phyloP scores from a whole-genome alignment of 345 rosid species.

The Sonneratia caseolaris region DNA sequence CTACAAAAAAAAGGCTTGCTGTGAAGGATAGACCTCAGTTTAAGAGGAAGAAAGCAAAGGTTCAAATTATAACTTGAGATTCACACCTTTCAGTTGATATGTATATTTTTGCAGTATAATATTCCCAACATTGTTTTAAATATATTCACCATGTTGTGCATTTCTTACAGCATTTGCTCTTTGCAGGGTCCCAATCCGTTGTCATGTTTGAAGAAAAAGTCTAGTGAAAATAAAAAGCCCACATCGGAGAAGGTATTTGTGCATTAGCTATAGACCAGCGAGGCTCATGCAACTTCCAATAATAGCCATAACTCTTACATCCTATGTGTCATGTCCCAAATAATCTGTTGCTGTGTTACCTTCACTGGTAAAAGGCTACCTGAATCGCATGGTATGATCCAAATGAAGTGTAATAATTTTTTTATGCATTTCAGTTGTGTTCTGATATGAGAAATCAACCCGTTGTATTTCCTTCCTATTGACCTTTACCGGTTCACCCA shows the following conservation, averaged over 20 bases:
- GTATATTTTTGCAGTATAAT: not conserved
- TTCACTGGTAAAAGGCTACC: not conserved
- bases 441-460: not conserved
- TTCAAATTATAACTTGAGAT: not conserved
- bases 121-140: not conserved
- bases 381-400: not conserved
- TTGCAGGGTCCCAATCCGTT: constrained; percentile 86
- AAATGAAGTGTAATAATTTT: not conserved
- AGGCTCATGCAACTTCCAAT: too few species aligned
- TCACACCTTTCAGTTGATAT: not conserved
- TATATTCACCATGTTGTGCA: not conserved
- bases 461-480: not conserved
- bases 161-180: not conserved
- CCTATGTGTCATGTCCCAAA: not conserved
- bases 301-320: too few species aligned
- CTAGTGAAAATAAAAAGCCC: constrained; percentile 19
- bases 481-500: not conserved
- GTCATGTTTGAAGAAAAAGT: constrained; percentile 68
- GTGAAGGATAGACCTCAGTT: constrained; percentile 62
- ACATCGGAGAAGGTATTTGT: constrained; percentile 26
- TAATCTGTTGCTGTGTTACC: too few species aligned
- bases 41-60: constrained; percentile 81
- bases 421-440: not conserved
- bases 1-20: constrained; percentile 22
- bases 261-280: not conserved